phyloP scores from a whole-genome alignment of 768 basidiomycete genomes.

The Mycena galericulata region DNA sequence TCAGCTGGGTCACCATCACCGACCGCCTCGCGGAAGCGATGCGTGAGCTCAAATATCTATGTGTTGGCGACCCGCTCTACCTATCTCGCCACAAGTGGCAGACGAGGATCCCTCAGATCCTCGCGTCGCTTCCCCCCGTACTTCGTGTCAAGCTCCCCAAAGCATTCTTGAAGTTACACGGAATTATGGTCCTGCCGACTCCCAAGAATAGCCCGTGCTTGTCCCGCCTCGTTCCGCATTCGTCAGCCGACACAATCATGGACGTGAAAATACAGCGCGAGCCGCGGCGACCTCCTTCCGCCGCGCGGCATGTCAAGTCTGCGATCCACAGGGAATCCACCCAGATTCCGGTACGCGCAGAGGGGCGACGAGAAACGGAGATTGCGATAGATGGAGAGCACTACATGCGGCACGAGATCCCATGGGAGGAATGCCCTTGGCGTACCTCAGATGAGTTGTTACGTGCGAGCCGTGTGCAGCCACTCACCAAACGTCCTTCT shows the following conservation, averaged over 20 bases:
- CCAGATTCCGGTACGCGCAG: too few species aligned
- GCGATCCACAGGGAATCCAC: too few species aligned
- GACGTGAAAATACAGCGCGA: too few species aligned
- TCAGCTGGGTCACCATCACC: neutral
- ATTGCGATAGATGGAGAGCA: too few species aligned
- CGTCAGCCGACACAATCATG: too few species aligned
- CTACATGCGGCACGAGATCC: neutral
- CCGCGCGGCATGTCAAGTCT: too few species aligned
- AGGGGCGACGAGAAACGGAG: too few species aligned
- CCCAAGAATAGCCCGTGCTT: too few species aligned
- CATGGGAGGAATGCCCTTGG: neutral
- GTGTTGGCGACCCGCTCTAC: neutral
- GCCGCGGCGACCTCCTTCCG: too few species aligned
- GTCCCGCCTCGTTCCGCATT: too few species aligned
- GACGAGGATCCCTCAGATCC: neutral
- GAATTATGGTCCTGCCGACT: too few species aligned
- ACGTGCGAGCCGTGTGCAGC: neutral
- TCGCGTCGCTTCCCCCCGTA: neutral
- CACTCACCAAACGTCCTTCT: neutral
- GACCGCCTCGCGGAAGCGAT: neutral
- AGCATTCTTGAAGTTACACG: neutral
- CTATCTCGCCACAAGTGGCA: neutral
- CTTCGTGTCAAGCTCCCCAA: neutral
- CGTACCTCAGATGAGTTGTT: neutral
- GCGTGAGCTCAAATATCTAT: neutral